Evolutionary conservation across 768 basidiomycete genomes (phyloP).

Genomic region (Suillus subaureus): DNA sequence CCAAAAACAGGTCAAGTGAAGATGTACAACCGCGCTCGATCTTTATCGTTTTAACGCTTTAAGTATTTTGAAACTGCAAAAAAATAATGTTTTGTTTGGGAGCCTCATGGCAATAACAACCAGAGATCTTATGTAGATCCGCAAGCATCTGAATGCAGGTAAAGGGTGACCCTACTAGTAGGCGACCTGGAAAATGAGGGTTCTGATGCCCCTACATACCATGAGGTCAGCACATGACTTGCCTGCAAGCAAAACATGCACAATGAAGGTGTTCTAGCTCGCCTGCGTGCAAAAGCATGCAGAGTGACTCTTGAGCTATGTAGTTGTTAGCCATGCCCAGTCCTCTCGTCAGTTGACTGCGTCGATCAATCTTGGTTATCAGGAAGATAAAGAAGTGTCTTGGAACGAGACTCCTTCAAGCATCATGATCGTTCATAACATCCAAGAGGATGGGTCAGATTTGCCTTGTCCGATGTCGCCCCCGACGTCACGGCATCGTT

Average conservation of each 20-base stretch:
- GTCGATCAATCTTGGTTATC: not conserved
- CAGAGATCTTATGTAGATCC: constrained; percentile 2
- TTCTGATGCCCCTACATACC: not conserved
- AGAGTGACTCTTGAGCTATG: not conserved
- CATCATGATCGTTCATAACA: not conserved
- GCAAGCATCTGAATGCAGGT: not conserved
- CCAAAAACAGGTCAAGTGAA: not conserved
- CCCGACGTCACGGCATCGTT: not conserved
- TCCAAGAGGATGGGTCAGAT: no score
- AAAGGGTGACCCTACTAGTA: not conserved
- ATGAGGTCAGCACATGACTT: constrained; percentile 3
- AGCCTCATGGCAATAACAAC: not conserved
- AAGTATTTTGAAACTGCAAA: not conserved
- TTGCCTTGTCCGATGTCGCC: not conserved
- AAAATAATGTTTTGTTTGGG: not conserved
- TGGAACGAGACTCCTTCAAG: not conserved
- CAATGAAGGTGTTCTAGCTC: not conserved
- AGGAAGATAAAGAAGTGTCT: not conserved
- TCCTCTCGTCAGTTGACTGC: not conserved
- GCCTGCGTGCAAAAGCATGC: not conserved
- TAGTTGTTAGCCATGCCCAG: no score
- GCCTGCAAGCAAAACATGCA: not conserved
- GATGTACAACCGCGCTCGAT: constrained; percentile 24
- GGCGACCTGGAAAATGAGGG: not conserved
- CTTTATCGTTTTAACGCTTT: constrained; percentile 24